Base-by-base conservation (phyloP, 257 asterid genomes). In the Nicotiana sylvestris region DNA sequence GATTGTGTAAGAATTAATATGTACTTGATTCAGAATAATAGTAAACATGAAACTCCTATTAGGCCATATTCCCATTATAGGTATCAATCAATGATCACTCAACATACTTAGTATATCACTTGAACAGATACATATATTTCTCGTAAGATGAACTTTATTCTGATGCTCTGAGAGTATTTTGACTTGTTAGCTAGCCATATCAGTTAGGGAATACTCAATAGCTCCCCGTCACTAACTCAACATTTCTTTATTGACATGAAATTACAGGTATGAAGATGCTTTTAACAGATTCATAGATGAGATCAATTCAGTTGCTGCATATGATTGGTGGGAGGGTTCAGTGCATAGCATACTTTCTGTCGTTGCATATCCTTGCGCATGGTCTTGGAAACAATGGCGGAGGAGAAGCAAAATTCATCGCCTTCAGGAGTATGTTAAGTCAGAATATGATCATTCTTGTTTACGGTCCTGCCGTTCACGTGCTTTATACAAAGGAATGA, bases 311-410 rank as follows among this genome's bases (percentile, higher is more conserved):
- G 98, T 95, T 89, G 98, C 98, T 81, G 93, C 97, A 61, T 95
- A 91, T 78, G 98, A 93, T 86, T 95, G 98, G 98, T 95, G 98
- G 98, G 98, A 95, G 90, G 98, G 98, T 77, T 95, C 98, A 29
- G 97, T 95, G 43, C 98, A 95, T 87, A 95, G 98, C 90, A 95
- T 95, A 88, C 93, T 95, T 82, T 91, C 96, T 13, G 90, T 95
- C 78, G 89, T 93, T 85, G 98, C 98, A 81, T 93, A 95, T 86
- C 98, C 98, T 87, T 95, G 97, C 88, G 96, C 98, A 83, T 95
- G 98, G 98, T 95, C 98, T 82, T 95, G 98, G 98, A 95, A 93
- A 87, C 98, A 93, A 83, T 95, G 98, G 98, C 98, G 98, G 39
- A 89, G 98, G 89, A 95, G 98, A 60, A 95, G 91, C 83, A 95